Percentiles rank a stretch among this genome's conserved stretches.
These are phyloP conservation scores for Otatea glauca DNA, from an alignment of 176 grass and related monocot species.

Conservation along the genomic window DNA sequence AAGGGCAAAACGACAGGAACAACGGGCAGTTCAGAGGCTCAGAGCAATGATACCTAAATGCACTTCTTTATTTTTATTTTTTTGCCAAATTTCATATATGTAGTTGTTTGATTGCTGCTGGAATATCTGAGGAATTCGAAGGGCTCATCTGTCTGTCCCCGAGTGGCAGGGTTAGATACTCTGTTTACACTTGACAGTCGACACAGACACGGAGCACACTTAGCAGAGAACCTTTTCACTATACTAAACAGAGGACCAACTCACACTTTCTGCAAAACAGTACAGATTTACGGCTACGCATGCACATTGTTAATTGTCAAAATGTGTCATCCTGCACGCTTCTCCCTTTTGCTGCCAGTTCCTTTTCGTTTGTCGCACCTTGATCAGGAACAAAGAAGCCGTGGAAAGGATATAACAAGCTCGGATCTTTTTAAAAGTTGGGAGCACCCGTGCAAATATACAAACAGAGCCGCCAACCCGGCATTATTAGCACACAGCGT, in stretches of 20 bases:
- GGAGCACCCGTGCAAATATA: constrained; percentile 11
- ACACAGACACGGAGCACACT: constrained; percentile 21
- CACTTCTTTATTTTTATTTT: too few relatives aligned
- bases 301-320: background rate
- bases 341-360: background rate
- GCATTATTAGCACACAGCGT: background rate
- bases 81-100: background rate
- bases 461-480: background rate
- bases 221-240: background rate
- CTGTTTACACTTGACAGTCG: too few relatives aligned
- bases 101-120: background rate
- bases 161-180: background rate
- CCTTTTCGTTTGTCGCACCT: background rate
- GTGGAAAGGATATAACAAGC: background rate
- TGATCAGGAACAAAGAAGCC: background rate
- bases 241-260: constrained; percentile 5
- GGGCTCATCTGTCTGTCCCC: too few relatives aligned
- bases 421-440: background rate
- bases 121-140: background rate
- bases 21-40: background rate
- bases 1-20: background rate
- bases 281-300: too few relatives aligned
- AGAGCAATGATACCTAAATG: background rate
- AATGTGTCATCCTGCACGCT: constrained; percentile 6
- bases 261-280: background rate